Evolutionary conservation across 2,329 filamentous ascomycete genomes (phyloP), one percentile per base, ranked within the genome.

Genomic region (Sarocladiaceae sp.): DNA sequence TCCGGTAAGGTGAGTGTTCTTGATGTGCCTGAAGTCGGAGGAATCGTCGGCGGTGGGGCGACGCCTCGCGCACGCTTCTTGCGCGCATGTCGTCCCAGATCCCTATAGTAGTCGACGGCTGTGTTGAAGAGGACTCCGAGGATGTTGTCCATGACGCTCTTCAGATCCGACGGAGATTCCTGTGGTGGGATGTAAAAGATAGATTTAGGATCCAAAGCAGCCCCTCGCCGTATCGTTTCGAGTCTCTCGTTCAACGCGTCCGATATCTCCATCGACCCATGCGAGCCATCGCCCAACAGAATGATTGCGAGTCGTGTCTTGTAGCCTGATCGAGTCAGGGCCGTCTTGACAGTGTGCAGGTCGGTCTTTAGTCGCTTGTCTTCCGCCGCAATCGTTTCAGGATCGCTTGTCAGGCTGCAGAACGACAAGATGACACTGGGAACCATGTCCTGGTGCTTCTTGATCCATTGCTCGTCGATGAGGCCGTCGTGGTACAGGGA

Each of bases 301-400:
- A 91, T 82, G 2, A 91, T 82, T 9, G 85, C 78, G 54, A 93
- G 75, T 12, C 82, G 78, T 33, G 82, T 89, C 60, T 85, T 91
- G 65, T 88, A 90, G 5, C 84, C 83, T 4, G 84, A 87, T 50
- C 73, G 70, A 39, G 61, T 58, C 45, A 96, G 72, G 15, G 82
- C 74, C 27, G 73, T 78, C 54, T 85, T 89, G 49, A 91, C 71
- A 23, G 76, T 78, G 60, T 84, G 89, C 56, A 98, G 88, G 55
- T 96, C 89, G 6, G 80, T 80, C 61, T 95, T 95, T 33, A 96
- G 73, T 58, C 87, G 82, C 59, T 93, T 93, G 60, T 97, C 91
- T 51, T 85, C 77, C n/a, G 89, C 65, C 4, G 82, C 87, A 44
- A 83, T 82, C 47, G 83, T 77, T n/a, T 78, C 83, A 1, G 80